Percentiles rank a stretch among this genome's conserved stretches.
Evolutionary conservation across 306 rosid genomes (phyloP).

Genomic region (Pyrus bretschneideri): DNA sequence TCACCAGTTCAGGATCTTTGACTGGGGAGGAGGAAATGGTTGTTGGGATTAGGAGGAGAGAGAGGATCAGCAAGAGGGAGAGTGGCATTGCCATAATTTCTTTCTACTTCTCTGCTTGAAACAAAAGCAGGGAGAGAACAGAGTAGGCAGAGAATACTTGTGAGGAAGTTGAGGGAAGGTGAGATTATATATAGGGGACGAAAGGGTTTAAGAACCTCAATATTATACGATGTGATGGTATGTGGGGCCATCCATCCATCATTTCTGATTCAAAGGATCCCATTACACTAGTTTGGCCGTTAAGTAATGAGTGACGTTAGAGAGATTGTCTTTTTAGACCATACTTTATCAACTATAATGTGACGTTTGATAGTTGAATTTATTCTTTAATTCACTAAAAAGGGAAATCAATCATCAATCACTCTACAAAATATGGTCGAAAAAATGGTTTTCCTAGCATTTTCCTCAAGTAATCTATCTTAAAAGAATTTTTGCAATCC

Average conservation of each 20-base stretch:
- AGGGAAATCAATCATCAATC: too few species aligned
- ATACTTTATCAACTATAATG: too few species aligned
- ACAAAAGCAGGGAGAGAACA: constrained; percentile 9
- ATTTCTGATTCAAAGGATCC: constrained; percentile 3
- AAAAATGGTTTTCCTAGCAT: too few species aligned
- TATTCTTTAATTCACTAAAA: too few species aligned
- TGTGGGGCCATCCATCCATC: background rate
- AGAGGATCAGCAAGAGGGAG: constrained; percentile 20
- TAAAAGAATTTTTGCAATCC: constrained; percentile 1
- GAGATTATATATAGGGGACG: constrained; percentile 45
- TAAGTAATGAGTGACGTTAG: background rate
- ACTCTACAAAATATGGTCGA: too few species aligned
- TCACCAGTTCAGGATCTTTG: constrained; percentile 53
- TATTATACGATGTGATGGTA: constrained; percentile 11
- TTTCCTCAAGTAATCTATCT: too few species aligned
- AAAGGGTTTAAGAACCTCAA: constrained; percentile 6
- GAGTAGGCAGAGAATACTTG: constrained; percentile 17
- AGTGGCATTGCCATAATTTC: constrained; percentile 50
- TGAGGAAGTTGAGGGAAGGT: constrained; percentile 27
- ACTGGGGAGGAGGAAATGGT: constrained; percentile 51
- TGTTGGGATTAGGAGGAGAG: constrained; percentile 27
- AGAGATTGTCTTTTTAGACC: too few species aligned
- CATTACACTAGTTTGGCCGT: constrained; percentile 18
- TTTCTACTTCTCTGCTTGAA: background rate
- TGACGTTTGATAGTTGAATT: too few species aligned